A percentile compares a stretch with the other conserved stretches of the same genome.
These are phyloP conservation scores for Geotrichum cucujoidarum DNA, from an alignment of 1,139 yeast genomes.

Conservation along the genomic window DNA sequence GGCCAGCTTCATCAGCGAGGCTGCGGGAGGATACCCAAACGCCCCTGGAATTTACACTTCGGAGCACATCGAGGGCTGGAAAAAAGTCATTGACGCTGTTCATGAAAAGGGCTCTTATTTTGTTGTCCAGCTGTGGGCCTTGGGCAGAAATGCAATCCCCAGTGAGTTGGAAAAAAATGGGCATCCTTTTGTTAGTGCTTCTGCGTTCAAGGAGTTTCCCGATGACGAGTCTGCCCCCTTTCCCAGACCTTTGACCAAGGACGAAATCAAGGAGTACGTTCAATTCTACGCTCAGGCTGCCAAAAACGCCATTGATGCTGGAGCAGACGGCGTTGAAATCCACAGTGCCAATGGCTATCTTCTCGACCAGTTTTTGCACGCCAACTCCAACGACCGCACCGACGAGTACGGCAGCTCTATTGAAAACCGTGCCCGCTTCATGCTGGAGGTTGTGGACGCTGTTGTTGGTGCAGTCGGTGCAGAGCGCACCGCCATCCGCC, in stretches of 20 bases:
- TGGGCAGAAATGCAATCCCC: conserved; percentile 54
- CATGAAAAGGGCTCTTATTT: conserved; percentile 51
- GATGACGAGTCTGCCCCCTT: conserved; percentile 20
- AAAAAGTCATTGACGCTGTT: conserved; percentile 45
- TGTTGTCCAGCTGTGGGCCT: conserved; percentile 54
- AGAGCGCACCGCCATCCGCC: conserved; percentile 49
- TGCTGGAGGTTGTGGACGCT: conserved; percentile 52
- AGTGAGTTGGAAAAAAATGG: conserved; percentile 39
- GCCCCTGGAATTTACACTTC: conserved; percentile 53
- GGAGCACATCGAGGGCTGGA: conserved; percentile 49
- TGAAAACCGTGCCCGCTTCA: conserved; percentile 59
- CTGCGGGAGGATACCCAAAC: conserved; percentile 40
- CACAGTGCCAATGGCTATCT: conserved; percentile 68
- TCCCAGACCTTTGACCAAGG: conserved; percentile 37
- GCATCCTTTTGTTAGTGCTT: conserved; percentile 20
- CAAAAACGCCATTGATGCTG: conserved; percentile 47
- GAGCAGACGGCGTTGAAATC: conserved; percentile 65
- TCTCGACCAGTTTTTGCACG: conserved; percentile 49
- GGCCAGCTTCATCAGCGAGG: conserved; percentile 38
- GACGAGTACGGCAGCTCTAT: conserved; percentile 68
- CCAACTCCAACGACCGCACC: conserved; percentile 52
- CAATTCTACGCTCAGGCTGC: conserved; percentile 42
- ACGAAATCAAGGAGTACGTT: conserved; percentile 40
- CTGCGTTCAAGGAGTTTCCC: conserved; percentile 35
- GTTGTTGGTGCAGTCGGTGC: conserved; percentile 50